These are phyloP conservation scores for Pseudogymnoascus sp. DNA, from an alignment of 2,329 filamentous ascomycete genomes.

Conservation along the genomic window DNA sequence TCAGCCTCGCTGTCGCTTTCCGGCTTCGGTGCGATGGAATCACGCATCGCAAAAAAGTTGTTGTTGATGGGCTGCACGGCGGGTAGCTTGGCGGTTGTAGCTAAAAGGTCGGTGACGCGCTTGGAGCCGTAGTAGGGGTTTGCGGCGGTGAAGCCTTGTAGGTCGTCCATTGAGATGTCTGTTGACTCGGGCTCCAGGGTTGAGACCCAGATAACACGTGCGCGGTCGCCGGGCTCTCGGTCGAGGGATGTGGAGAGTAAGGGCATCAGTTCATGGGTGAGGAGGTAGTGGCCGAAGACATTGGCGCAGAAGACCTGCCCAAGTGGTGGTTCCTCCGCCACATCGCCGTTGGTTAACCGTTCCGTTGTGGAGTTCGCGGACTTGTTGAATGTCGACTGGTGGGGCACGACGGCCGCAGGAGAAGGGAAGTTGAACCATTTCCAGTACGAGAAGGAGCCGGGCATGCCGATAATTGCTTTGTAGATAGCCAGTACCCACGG, in stretches of 20 bases:
- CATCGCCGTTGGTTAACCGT: background rate
- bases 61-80: slow-evolving; percentile 46
- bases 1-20: slow-evolving; percentile 17
- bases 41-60: slow-evolving; percentile 42
- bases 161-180: slow-evolving; percentile 53
- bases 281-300: slow-evolving; percentile 88
- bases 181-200: slow-evolving; percentile 59
- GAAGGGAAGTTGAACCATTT: slow-evolving; percentile 2
- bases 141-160: slow-evolving; percentile 58
- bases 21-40: slow-evolving; percentile 20
- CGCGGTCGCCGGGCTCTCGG: slow-evolving; percentile 30
- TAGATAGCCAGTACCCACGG: slow-evolving; percentile 54
- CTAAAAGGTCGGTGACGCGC: slow-evolving; percentile 73
- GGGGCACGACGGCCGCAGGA: background rate
- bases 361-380: background rate
- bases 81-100: slow-evolving; percentile 63
- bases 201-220: slow-evolving; percentile 77
- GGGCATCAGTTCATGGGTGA: slow-evolving; percentile 70
- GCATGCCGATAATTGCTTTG: slow-evolving; percentile 21
- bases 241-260: slow-evolving; percentile 43
- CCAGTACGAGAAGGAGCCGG: background rate
- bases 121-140: slow-evolving; percentile 78
- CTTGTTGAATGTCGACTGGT: slow-evolving; percentile 32
- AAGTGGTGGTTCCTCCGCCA: slow-evolving; percentile 47
- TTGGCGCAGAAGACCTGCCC: slow-evolving; percentile 86